Conservation (phyloP, 352 stramenopile genomes). For the Phytophthora europaea region DNA sequence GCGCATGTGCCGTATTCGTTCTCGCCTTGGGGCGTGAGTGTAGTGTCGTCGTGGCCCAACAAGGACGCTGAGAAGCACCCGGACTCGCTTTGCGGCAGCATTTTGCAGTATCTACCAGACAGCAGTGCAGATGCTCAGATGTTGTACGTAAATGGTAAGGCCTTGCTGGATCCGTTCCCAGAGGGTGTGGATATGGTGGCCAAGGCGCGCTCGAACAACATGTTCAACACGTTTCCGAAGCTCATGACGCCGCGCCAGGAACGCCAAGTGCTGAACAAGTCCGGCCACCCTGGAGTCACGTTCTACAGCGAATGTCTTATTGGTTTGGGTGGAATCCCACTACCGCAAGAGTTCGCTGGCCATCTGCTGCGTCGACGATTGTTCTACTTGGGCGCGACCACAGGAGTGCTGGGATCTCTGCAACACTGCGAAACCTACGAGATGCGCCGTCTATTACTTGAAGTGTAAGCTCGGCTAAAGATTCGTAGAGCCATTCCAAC, state of each 20-base stretch:
- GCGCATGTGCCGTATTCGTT: constrained; percentile 53
- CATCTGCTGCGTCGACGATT: constrained; percentile 45
- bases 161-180: constrained; percentile 23
- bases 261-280: constrained; percentile 26
- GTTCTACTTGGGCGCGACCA: constrained; percentile 41
- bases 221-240: constrained; percentile 52
- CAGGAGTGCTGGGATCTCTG: constrained; percentile 28
- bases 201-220: constrained; percentile 35
- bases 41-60: constrained; percentile 54
- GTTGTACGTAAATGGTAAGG: constrained; percentile 34
- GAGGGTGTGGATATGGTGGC: constrained; percentile 39
- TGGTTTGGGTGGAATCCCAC: constrained; percentile 38
- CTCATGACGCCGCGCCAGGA: constrained; percentile 60
- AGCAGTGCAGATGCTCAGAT: constrained; percentile 23
- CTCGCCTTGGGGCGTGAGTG: constrained; percentile 64
- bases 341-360: constrained; percentile 44
- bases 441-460: constrained; percentile 21
- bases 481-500: not conserved
- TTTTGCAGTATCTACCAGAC: constrained; percentile 64
- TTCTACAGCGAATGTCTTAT: constrained; percentile 49
- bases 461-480: constrained; percentile 7
- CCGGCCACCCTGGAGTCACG: constrained; percentile 8
- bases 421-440: constrained; percentile 33
- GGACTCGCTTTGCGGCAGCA: constrained; percentile 69
- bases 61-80: constrained; percentile 60